These are phyloP conservation scores for Margaritispora aquatica DNA, from an alignment of 495 filamentous ascomycete genomes.

Conservation along the genomic window DNA sequence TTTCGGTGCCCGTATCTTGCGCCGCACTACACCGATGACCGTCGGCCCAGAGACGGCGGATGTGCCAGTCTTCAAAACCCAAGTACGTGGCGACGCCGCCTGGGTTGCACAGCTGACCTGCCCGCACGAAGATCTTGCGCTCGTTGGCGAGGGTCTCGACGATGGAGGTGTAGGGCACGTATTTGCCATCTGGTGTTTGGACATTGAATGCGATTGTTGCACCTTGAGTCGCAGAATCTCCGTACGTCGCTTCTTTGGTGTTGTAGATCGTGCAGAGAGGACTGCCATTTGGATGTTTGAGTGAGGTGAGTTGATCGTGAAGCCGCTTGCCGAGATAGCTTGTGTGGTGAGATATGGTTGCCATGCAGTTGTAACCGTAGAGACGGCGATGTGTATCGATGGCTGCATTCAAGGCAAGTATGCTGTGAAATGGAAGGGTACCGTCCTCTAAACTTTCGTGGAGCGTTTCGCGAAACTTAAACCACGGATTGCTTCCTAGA, in stretches of 20 bases:
- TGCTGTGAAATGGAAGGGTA: conserved; percentile 80
- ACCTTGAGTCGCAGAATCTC: conserved; percentile 48
- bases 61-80: conserved; percentile 62
- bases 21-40: conserved; percentile 74
- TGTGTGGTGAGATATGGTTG: conserved; percentile 62
- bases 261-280: conserved; percentile 59
- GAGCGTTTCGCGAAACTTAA: conserved; percentile 62
- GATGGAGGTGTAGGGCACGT: conserved; percentile 67
- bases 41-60: conserved; percentile 67
- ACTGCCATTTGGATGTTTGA: conserved; percentile 61
- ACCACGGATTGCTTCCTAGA: conserved; percentile 54
- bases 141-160: conserved; percentile 75
- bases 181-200: conserved; percentile 52
- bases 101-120: conserved; percentile 84
- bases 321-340: conserved; percentile 52
- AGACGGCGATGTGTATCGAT: conserved; percentile 60
- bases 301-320: conserved; percentile 44
- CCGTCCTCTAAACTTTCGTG: conserved; percentile 84
- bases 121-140: conserved; percentile 71
- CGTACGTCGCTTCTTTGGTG: conserved; percentile 31
- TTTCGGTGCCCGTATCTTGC: conserved; percentile 48
- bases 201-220: conserved; percentile 82
- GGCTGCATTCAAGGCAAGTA: conserved; percentile 69
- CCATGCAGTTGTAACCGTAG: conserved; percentile 57
- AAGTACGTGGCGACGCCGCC: conserved; percentile 69